These are phyloP conservation scores for Blumeria graminis DNA, from an alignment of 2,329 filamentous ascomycete species.

Conservation along the genomic window DNA sequence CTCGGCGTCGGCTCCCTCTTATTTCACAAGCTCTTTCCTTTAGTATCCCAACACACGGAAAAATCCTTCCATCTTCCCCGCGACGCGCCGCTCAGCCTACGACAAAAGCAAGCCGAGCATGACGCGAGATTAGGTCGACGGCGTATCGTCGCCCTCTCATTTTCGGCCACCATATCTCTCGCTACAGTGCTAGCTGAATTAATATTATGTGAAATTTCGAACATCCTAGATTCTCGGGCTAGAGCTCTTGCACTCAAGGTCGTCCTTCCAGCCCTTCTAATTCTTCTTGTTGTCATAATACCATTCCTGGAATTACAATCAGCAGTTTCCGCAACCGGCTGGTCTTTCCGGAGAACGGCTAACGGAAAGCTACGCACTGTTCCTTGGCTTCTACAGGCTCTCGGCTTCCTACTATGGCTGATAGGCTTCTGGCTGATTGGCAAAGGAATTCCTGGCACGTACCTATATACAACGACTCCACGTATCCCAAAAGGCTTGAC, in stretches of 20 bases:
- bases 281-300: conserved; percentile 49
- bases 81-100: conserved; percentile 33
- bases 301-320: conserved; percentile 54
- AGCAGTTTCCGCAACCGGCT: conserved; percentile 26
- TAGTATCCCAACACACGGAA: conserved; percentile 30
- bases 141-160: conserved; percentile 35
- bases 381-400: conserved; percentile 38
- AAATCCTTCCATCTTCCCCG: conserved; percentile 37
- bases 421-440: conserved; percentile 56
- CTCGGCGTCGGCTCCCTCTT: conserved; percentile 35
- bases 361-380: conserved; percentile 31
- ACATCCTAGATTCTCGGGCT: conserved; percentile 42
- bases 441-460: conserved; percentile 30
- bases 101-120: conserved; percentile 33
- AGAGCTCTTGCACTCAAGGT: conserved; percentile 41
- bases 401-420: conserved; percentile 44
- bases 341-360: conserved; percentile 33
- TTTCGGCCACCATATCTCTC: conserved; percentile 53
- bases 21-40: conserved; percentile 44
- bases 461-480: conserved; percentile 22
- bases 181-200: conserved; percentile 57
- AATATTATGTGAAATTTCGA: conserved; percentile 64
- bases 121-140: conserved; percentile 26
- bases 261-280: conserved; percentile 45
- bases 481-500: conserved; percentile 16